Evolutionary conservation across 2,329 filamentous ascomycete species (phyloP).

Genomic region (Aspergillus ustus): DNA sequence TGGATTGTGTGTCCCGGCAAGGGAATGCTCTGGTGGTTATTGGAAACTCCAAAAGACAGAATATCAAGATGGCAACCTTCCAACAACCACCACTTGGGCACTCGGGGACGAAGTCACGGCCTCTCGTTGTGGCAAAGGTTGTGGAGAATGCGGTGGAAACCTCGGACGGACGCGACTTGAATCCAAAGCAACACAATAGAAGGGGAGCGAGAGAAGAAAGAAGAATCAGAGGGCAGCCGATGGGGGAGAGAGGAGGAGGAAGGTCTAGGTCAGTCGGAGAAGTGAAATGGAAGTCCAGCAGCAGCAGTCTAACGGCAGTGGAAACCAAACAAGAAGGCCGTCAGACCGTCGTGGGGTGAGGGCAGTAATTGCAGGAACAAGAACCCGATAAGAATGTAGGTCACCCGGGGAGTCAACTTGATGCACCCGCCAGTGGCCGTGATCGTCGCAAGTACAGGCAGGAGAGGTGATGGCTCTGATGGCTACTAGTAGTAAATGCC

Average conservation of each 20-base stretch:
- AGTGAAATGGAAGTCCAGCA: constrained; percentile 22
- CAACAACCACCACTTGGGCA: constrained; percentile 12
- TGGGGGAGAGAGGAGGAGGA: constrained; percentile 17
- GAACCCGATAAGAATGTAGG: constrained; percentile 21
- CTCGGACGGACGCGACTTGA: constrained; percentile 11
- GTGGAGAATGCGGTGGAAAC: constrained; percentile 11
- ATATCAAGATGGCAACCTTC: constrained; percentile 27
- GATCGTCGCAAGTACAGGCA: constrained; percentile 1
- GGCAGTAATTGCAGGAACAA: constrained; percentile 15
- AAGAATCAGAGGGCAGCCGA: constrained; percentile 17
- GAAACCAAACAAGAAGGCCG: constrained; percentile 38
- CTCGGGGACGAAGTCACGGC: constrained; percentile 14
- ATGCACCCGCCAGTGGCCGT: constrained; percentile 11
- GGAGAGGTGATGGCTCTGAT: neutral
- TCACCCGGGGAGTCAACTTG: constrained; percentile 13
- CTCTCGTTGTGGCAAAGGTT: constrained; percentile 15
- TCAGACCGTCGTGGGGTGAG: constrained; percentile 28
- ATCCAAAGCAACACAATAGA: constrained; percentile 1
- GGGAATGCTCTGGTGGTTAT: constrained; percentile 22
- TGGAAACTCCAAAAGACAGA: constrained; percentile 18
- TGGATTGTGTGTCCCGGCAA: constrained; percentile 22
- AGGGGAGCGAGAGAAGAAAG: constrained; percentile 18
- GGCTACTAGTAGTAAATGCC: neutral
- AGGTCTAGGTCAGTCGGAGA: constrained; percentile 19
- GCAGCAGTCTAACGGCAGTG: constrained; percentile 21